These are phyloP conservation scores for Stagonosporopsis vannaccii DNA, from an alignment of 2,329 filamentous ascomycete genomes.

Conservation along the genomic window DNA sequence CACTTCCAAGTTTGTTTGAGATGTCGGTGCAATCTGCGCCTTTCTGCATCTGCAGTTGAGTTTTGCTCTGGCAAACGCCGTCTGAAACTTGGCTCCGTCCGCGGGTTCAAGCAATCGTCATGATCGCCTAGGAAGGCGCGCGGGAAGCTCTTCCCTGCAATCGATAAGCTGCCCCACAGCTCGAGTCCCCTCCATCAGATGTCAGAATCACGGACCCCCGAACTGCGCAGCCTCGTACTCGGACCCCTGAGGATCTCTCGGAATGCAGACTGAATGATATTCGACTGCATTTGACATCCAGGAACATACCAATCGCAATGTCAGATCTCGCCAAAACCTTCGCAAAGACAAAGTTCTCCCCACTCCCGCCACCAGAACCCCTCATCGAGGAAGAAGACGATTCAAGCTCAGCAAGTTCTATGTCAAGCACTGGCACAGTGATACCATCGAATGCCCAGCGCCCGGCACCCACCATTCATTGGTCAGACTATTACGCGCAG, in stretches of 20 bases:
- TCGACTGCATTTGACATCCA: background rate
- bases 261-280: background rate
- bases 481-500: constrained; percentile 90
- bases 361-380: constrained; percentile 63
- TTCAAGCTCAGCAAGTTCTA: constrained; percentile 72
- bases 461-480: constrained; percentile 68
- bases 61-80: background rate
- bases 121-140: background rate
- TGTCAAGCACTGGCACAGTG: constrained; percentile 91
- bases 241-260: background rate
- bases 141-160: constrained; percentile 22
- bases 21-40: background rate
- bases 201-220: constrained; percentile 3
- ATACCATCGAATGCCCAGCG: constrained; percentile 78
- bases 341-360: constrained; percentile 75
- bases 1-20: background rate
- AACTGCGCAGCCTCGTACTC: background rate
- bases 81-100: background rate
- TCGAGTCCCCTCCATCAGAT: constrained; percentile 17
- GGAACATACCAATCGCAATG: constrained; percentile 59
- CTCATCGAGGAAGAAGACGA: constrained; percentile 58
- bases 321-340: constrained; percentile 82
- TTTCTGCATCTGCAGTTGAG: background rate
- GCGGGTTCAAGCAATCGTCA: constrained; percentile 1
- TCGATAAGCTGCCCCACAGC: constrained; percentile 17